phyloP scores from a whole-genome alignment of 345 rosid species.

The Mercurialis annua region DNA sequence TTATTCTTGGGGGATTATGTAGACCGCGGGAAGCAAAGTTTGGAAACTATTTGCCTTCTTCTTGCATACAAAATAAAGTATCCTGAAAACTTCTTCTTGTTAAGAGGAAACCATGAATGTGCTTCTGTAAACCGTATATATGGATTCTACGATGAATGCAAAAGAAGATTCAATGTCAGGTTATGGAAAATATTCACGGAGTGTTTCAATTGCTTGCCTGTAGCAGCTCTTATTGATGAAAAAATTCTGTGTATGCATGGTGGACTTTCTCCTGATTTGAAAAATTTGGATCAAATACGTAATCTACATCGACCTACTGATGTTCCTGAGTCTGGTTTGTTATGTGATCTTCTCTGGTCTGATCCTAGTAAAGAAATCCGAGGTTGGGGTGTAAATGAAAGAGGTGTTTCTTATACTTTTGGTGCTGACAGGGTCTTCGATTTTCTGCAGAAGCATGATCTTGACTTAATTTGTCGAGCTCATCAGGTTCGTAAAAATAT shows the following conservation, averaged over 20 bases:
- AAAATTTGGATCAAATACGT: constrained; percentile 23
- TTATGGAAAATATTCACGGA: constrained; percentile 32
- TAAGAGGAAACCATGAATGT: constrained; percentile 34
- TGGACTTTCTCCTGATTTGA: constrained; percentile 31
- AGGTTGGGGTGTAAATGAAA: constrained; percentile 27
- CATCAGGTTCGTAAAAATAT: constrained; percentile 20
- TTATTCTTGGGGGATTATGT: constrained; percentile 32
- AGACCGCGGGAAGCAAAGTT: constrained; percentile 33
- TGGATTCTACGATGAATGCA: constrained; percentile 34
- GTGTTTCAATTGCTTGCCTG: constrained; percentile 32
- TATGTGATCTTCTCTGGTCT: constrained; percentile 35
- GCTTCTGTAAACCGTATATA: constrained; percentile 30
- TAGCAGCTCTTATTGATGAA: constrained; percentile 29
- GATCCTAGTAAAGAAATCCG: constrained; percentile 26
- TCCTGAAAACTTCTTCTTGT: constrained; percentile 25
- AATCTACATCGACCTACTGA: constrained; percentile 18
- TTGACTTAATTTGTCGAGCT: constrained; percentile 31
- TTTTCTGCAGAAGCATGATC: constrained; percentile 26
- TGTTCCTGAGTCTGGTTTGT: constrained; percentile 23
- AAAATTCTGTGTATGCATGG: constrained; percentile 35
- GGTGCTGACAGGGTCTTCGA: constrained; percentile 30
- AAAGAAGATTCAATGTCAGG: constrained; percentile 29
- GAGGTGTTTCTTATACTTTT: constrained; percentile 29
- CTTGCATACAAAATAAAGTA: constrained; percentile 29
- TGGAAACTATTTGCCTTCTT: constrained; percentile 33